Evolutionary conservation across 306 rosid species (phyloP).

Genomic region (Gastrolobium bilobum): DNA sequence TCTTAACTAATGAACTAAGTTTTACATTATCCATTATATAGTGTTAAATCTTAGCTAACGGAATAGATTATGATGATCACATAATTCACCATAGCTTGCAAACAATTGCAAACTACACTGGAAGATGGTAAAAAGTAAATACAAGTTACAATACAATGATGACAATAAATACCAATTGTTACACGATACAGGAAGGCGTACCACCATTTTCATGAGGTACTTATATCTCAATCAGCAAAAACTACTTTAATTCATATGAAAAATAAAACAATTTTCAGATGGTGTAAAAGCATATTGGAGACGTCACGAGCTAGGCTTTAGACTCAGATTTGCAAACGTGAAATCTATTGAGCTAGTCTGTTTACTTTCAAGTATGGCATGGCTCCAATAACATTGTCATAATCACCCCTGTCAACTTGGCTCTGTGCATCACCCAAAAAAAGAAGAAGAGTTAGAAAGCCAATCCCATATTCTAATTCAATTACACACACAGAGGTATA

Average conservation of each 20-base stretch:
- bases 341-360: constrained; percentile 67
- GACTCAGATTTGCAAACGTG: constrained; percentile 17
- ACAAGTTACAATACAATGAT: constrained; percentile 27
- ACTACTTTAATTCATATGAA: constrained; percentile 41
- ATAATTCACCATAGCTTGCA: not conserved
- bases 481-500: not conserved
- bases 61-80: constrained; percentile 3
- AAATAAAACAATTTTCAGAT: constrained; percentile 34
- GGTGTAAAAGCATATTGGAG: constrained; percentile 21
- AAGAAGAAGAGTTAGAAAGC: constrained; percentile 45
- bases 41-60: not conserved
- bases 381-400: constrained; percentile 86
- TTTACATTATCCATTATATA: too few relatives aligned
- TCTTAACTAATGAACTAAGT: too few relatives aligned
- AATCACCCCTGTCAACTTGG: constrained; percentile 81
- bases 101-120: constrained; percentile 14
- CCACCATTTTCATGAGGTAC: constrained; percentile 23
- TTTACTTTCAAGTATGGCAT: constrained; percentile 94
- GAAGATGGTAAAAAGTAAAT: not conserved
- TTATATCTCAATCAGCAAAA: constrained; percentile 41
- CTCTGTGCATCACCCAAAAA: constrained; percentile 58
- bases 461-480: constrained; percentile 28
- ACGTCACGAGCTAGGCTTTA: constrained; percentile 40
- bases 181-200: constrained; percentile 23
- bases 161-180: constrained; percentile 30